phyloP scores from a whole-genome alignment of 2,329 filamentous ascomycete species.

The Balansia obtecta region DNA sequence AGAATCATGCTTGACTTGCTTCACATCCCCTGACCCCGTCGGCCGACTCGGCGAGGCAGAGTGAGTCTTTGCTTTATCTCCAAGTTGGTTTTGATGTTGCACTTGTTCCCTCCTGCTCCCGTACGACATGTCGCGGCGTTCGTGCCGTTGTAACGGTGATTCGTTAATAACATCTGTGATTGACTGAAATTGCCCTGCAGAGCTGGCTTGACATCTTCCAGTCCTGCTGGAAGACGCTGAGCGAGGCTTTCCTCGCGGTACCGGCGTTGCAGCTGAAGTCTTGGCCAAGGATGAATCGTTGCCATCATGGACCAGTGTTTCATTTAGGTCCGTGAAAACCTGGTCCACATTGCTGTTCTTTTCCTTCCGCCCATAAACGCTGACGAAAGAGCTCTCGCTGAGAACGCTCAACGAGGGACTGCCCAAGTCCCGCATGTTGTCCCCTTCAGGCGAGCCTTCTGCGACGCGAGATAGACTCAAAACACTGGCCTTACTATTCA shows the following conservation, averaged over 20 bases:
- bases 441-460: conserved; percentile 26
- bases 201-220: conserved; percentile 12
- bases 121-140: conserved; percentile 25
- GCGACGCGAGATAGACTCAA: conserved; percentile 36
- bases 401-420: conserved; percentile 52
- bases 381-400: conserved; percentile 56
- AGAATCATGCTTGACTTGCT: conserved; percentile 35
- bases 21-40: conserved; percentile 17
- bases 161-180: conserved; percentile 24
- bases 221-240: conserved; percentile 1
- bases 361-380: conserved; percentile 41
- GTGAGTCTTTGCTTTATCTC: conserved; percentile 10
- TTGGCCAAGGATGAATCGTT: conserved; percentile 6
- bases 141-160: conserved; percentile 35
- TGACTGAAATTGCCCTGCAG: conserved; percentile 28
- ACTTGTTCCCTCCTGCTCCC: conserved; percentile 16
- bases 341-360: conserved; percentile 19
- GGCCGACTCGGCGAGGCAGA: conserved; percentile 10
- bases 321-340: conserved; percentile 16
- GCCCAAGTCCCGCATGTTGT: conserved; percentile 27
- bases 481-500: conserved; percentile 35
- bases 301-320: conserved; percentile 19
- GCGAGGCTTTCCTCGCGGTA: conserved; percentile 1
- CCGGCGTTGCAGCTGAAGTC: not conserved
- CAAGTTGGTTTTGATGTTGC: conserved; percentile 16